Evolutionary conservation across 352 stramenopile genomes (phyloP), one percentile per base, ranked within the genome.

Genomic region (Aphanomyces euteiches): DNA sequence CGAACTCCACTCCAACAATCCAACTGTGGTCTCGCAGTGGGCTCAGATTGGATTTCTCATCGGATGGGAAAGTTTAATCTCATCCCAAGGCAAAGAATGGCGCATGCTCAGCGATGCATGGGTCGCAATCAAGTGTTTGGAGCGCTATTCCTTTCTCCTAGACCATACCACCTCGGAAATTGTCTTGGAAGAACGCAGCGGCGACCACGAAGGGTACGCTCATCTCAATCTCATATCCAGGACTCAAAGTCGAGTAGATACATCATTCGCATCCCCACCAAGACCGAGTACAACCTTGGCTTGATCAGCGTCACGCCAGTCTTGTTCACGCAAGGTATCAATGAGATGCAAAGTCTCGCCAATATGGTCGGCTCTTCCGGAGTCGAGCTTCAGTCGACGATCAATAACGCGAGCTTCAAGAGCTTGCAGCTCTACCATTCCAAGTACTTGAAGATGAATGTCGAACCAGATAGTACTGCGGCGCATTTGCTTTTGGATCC

Each of bases 21-120:
- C 37, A 21, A 36, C 43, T n/a, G 84, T 89, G 56, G 73, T 96
- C 36, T 75, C 87, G 71, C 87, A 93, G 72, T 76, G 92, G 65
- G 81, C 81, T 0, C 72, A 74, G 34, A 77, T 91, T 21, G 88
- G 88, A 0, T 97, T 96, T 65, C 70, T 97, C 12, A 90, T 98
- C 54, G 93, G 90, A 34, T 98, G 97, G 85, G 94, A 98, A 78
- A 97, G 92, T 45, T 79, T 99, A 1, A 90, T 99, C 34, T 97
- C 88, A 67, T 96, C 95, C 13, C 92, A 97, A 47, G 95, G 94
- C 36, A 98, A 98, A 71, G 96, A 99, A 69, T 72, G 98, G 41
- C 89, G 87, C 47, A 98, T 98, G 96, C 86, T 99, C 37, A 91
- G 90, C 19, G 91, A 97, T 59, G 82, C 92, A 4, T 93, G 84